Percentiles rank a stretch among this genome's conserved stretches.
phyloP scores from a whole-genome alignment of 176 grass and related monocot genomes.

The Elymus sibiricus region DNA sequence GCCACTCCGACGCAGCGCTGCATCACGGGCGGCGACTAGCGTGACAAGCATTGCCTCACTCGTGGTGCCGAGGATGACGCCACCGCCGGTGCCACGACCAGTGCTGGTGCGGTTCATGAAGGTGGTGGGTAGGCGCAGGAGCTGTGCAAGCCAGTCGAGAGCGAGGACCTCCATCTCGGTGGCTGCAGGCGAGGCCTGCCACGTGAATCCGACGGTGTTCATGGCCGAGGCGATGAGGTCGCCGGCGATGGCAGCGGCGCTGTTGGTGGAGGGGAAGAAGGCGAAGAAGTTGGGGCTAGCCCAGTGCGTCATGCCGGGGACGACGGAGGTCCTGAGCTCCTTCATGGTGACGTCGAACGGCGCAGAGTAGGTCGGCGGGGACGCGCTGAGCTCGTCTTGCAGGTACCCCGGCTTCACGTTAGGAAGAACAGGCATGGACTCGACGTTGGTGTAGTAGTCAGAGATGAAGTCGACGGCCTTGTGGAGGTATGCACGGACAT shows the following conservation, averaged over 20 bases:
- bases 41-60: constrained; percentile 4
- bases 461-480: constrained; percentile 3
- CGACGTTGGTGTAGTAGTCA: not conserved
- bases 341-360: not conserved
- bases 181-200: not conserved
- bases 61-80: not conserved
- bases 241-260: not conserved
- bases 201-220: constrained; percentile 1
- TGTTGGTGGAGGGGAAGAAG: constrained; percentile 7
- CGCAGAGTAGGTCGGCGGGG: not conserved
- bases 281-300: constrained; percentile 12
- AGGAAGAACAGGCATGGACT: not conserved
- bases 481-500: not conserved
- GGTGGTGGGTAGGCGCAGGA: not conserved
- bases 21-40: not conserved
- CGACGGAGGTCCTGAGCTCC: constrained; percentile 6
- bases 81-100: not conserved
- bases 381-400: not conserved
- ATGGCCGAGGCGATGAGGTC: not conserved
- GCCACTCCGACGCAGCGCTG: not conserved
- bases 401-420: not conserved
- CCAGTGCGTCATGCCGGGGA: constrained; percentile 8
- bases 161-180: constrained; percentile 11
- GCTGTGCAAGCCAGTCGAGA: not conserved
- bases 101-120: not conserved